These are phyloP conservation scores for Tylopilus rubrobrunneus DNA, from an alignment of 768 basidiomycete genomes.

Conservation along the genomic window DNA sequence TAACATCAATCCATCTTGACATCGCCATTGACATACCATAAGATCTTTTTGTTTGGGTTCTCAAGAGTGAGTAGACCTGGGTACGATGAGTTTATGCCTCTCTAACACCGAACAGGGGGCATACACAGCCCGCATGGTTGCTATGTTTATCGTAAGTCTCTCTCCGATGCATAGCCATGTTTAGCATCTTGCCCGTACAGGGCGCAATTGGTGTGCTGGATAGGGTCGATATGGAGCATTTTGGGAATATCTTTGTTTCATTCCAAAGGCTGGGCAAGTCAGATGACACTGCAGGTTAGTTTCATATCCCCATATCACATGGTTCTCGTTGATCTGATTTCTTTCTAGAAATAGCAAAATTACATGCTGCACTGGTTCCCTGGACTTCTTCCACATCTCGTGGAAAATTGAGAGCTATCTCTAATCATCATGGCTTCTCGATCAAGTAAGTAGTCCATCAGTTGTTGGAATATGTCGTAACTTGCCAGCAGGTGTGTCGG, in stretches of 20 bases:
- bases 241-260: slow-evolving; percentile 56
- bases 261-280: slow-evolving; percentile 62
- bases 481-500: slow-evolving; percentile 51
- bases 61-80: slow-evolving; percentile 47
- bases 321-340: neutral
- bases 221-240: slow-evolving; percentile 67
- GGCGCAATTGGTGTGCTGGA: slow-evolving; percentile 68
- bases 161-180: neutral
- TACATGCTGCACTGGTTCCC: slow-evolving; percentile 45
- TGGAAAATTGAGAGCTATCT: slow-evolving; percentile 50
- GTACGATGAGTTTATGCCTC: neutral
- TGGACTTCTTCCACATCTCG: slow-evolving; percentile 54
- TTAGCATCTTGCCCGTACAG: slow-evolving; percentile 32
- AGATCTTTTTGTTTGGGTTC: slow-evolving; percentile 76
- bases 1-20: neutral
- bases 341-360: slow-evolving; percentile 31
- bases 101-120: slow-evolving; percentile 48
- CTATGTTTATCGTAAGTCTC: slow-evolving; percentile 43
- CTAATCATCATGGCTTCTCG: slow-evolving; percentile 47
- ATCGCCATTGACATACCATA: slow-evolving; percentile 24
- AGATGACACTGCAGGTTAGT: slow-evolving; percentile 42
- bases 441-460: slow-evolving; percentile 47
- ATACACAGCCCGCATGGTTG: slow-evolving; percentile 73
- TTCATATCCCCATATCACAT: neutral
- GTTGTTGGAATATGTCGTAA: slow-evolving; percentile 1